These are phyloP conservation scores for Diaporthe humulicola DNA, from an alignment of 2,329 filamentous ascomycete genomes.

Conservation along the genomic window DNA sequence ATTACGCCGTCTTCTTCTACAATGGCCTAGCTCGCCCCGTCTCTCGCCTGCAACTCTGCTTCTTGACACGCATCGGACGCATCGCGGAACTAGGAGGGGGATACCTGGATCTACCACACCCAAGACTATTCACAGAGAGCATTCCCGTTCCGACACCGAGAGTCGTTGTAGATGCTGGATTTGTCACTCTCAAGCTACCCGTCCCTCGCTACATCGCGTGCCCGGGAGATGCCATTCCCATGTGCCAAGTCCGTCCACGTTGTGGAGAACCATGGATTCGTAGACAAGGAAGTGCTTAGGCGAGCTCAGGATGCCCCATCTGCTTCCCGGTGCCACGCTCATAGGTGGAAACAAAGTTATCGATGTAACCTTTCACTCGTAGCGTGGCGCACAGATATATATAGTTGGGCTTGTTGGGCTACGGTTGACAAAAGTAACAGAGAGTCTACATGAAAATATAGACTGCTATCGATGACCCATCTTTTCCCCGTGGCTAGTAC, in stretches of 20 bases:
- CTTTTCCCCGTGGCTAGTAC: neutral
- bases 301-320: neutral
- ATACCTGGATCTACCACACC: neutral
- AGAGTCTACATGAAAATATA: neutral
- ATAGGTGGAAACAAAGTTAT: slow-evolving; percentile 4
- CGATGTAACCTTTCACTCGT: neutral
- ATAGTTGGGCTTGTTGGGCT: too few relatives aligned
- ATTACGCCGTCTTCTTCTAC: neutral
- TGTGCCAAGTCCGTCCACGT: neutral
- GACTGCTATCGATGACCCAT: neutral
- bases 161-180: neutral
- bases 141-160: neutral
- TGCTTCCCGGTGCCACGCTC: neutral
- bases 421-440: neutral
- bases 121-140: neutral
- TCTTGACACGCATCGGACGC: too few relatives aligned
- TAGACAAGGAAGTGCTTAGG: neutral
- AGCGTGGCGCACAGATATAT: neutral
- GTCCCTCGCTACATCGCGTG: neutral
- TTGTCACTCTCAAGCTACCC: neutral
- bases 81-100: neutral
- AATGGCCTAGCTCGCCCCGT: neutral
- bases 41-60: neutral
- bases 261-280: neutral
- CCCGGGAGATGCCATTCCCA: neutral